Evolutionary conservation across 164 flowering plant genomes (phyloP), one percentile per base, ranked within the genome.

Genomic region (Vitis labrusca): DNA sequence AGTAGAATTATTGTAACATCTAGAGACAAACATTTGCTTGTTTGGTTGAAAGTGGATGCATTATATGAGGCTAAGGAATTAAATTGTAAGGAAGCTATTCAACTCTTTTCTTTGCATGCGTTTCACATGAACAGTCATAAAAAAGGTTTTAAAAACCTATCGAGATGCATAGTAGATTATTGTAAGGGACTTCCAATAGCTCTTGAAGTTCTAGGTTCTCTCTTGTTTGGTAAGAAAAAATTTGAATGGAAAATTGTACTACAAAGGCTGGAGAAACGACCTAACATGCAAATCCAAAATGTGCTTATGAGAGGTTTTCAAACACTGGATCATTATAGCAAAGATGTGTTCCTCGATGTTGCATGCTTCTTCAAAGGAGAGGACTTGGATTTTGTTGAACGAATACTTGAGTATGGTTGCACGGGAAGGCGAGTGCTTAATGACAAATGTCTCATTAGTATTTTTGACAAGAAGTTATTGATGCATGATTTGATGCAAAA

Each of bases 401-500:
- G 30, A 5, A 67, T 61, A 29, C 19, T 62, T 2, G n/a, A n/a
- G n/a, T n/a, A n/a, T n/a, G n/a, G n/a, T n/a, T n/a, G n/a, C n/a
- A n/a, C n/a, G n/a, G n/a, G 69, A 30, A 64, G 64, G 15, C 12
- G 47, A 10, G 19, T 14, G 2, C 63, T 64, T 17, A 7, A 8
- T 9, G 61, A 52, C 2, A 69, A 29, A 50, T 58, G 7, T 53
- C 65, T 73, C 17, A 1, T 68, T 2, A 67, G 48, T 3, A 44
- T 29, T 7, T n/a, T 2, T 1, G 16, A 54, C 0, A 57, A 30
- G 0, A 47, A 10, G 49, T 12, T 73, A 8, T 2, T 11, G 10
- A 67, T 73, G 71, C 76, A 73, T 68, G 56, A 61, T 19, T 12
- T 67, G 19, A 5, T 76, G 1, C 37, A 71, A 65, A 59, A 75